These are phyloP conservation scores for Castanea mollissima DNA, from an alignment of 306 rosid species.

Conservation along the genomic window DNA sequence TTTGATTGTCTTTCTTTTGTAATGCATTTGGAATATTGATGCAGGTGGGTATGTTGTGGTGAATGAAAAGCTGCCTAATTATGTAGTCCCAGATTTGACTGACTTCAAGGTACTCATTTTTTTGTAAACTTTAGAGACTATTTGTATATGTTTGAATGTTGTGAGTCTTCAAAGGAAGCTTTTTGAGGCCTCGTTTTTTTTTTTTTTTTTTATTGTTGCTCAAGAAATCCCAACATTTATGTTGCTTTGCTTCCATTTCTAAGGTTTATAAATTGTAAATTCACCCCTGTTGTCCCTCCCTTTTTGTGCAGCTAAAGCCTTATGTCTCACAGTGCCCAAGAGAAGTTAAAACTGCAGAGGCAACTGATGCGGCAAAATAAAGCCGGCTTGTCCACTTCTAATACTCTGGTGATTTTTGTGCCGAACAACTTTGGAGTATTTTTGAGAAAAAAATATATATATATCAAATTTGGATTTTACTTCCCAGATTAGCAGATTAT, in stretches of 20 bases:
- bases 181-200: neutral
- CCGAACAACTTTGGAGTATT: neutral
- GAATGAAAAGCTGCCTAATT: slow-evolving; percentile 59
- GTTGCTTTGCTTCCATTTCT: neutral
- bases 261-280: neutral
- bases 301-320: slow-evolving; percentile 46
- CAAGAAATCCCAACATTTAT: neutral
- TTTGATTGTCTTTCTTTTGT: neutral
- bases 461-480: neutral
- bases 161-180: neutral
- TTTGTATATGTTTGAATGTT: neutral
- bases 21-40: slow-evolving; percentile 1
- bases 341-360: slow-evolving; percentile 27
- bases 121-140: neutral
- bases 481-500: neutral
- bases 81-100: slow-evolving; percentile 58
- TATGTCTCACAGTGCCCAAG: slow-evolving; percentile 55
- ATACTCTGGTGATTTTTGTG: neutral
- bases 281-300: neutral
- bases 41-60: slow-evolving; percentile 58
- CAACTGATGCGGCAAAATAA: slow-evolving; percentile 32
- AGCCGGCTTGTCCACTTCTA: neutral
- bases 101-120: slow-evolving; percentile 49
- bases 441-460: neutral
- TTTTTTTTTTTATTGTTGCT: neutral